Evolutionary conservation across 768 basidiomycete species (phyloP), one percentile per base, ranked within the genome.

Genomic region (Aureoboletus auriporus): DNA sequence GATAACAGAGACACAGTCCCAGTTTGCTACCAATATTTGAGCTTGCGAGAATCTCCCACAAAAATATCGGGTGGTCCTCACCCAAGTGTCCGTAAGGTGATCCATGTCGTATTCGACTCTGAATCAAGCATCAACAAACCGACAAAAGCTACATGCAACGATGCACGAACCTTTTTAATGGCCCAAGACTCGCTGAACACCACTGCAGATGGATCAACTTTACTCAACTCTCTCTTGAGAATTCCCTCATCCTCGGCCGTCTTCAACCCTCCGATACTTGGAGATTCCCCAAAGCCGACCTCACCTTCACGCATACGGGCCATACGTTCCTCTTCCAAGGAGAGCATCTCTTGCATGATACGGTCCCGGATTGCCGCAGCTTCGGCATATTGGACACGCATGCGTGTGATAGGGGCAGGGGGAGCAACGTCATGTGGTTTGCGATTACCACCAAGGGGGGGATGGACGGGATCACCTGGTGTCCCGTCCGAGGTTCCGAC

Each of bases 341-440:
- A 77, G 53, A 97, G 75, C 96, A 99, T 99, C 75, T 99, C 96
- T 57, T 88, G 83, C 96, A 99, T 99, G 52, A 99, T 99, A 17
- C 93, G 79, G 56, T 93, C 88, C 13, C 92, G 80, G 56, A 99
- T 99, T 1, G 88, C 87, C 1, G 88, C 76, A 5, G 94, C 95
- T 65, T 97, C 93, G 3, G 83, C 73, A 14, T 82, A 75, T 53
- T 90, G 86, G 20, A 99, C 72, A 44, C 80, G 86, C 75, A 86
- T 83, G 33, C 90, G 80, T 14, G 69, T 69, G 6, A 71, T 44
- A 54, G 61, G 51, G 57, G 65, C 45, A 56, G 72, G 36, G 60
- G 58, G 42, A 57, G 59, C 40, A 61, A 64, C 27, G 12, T 64
- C 64, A 30, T 59, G 44, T 49, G 48, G 29, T 47, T 52, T 63